Base-by-base conservation (phyloP, 2,329 filamentous ascomycete genomes). In the Xylariaceae sp. region DNA sequence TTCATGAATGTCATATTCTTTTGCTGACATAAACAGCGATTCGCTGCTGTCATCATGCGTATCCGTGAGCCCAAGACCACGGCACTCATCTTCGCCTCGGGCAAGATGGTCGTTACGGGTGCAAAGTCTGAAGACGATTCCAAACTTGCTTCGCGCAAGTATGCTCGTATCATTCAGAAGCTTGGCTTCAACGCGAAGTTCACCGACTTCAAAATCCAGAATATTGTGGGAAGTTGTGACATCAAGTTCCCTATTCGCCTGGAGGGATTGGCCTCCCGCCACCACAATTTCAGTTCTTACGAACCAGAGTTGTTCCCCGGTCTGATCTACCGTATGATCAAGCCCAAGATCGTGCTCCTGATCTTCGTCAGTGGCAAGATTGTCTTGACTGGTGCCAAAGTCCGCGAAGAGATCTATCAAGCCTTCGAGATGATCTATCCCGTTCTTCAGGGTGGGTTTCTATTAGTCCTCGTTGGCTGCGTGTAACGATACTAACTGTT, bases 261-360 rank as follows among this genome's bases (percentile, higher is more conserved):
- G 43, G 92, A 97, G 65, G 92, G 92, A 68, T 73, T 98, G 62
- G 92, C 92, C 12, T 92, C 85, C 53, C 88, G 89, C 68, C 92
- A 98, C 76, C 90, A 97, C 75, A 95, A 95, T 71, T 98, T 97
- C 80, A 94, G 87, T 68, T 96, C 89, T 41, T 98, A 98, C 67
- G 92, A 98, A 67, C 92, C 92, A 52, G 92, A 98, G 63, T 67
- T 98, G 64, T 98, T 97, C 78, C 92, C 92, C 59, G 92, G 92
- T 79, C 82, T 98, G 36, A 98, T 98, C 69, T 98, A 98, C 70
- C 88, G 92, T 64, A 98, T 98, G 92, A 96, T 97, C 75, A 97
- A 97, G 75, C 92, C 92, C 14, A 97, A 97, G 81, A 95, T 97
- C 53, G 90, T 97, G 38, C 81, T 97, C 17, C 73, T 97, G 60